These are phyloP conservation scores for Betula pendula DNA, from an alignment of 306 rosid genomes.

Conservation along the genomic window DNA sequence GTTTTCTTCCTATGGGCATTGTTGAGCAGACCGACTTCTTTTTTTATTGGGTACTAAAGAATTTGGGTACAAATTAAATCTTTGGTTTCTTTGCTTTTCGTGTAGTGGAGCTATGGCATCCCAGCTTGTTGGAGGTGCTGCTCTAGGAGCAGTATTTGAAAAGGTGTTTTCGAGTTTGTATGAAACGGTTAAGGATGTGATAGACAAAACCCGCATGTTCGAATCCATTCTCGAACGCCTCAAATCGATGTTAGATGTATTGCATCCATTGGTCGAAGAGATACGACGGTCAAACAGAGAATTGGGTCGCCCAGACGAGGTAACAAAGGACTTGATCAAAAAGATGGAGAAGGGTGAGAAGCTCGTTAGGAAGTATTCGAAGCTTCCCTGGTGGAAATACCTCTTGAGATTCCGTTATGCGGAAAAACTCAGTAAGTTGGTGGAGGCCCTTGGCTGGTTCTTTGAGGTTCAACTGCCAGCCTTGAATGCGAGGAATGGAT, in stretches of 20 bases:
- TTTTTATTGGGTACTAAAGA: no score
- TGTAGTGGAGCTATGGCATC: neutral
- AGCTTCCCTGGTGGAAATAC: neutral
- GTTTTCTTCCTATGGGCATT: no score
- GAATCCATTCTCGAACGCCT: slow-evolving; percentile 12
- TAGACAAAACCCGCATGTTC: slow-evolving; percentile 1
- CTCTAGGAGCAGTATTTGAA: slow-evolving; percentile 10
- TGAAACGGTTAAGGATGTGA: neutral
- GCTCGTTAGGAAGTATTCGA: slow-evolving; percentile 7
- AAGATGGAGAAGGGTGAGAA: neutral
- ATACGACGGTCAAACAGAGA: neutral
- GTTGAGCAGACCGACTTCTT: no score
- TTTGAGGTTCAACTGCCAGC: neutral
- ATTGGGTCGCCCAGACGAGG: neutral
- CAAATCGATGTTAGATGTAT: neutral
- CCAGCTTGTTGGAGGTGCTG: neutral
- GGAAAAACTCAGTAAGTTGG: slow-evolving; percentile 14
- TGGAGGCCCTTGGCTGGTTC: neutral
- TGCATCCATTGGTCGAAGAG: neutral
- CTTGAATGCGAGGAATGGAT: neutral
- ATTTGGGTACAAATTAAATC: no score
- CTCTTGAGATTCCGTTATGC: neutral
- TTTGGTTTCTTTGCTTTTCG: no score
- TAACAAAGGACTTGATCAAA: neutral
- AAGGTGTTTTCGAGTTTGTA: neutral